Evolutionary conservation across 2,329 filamentous ascomycete genomes (phyloP), one percentile per base, ranked within the genome.

Genomic region (Exserohilum turcica): DNA sequence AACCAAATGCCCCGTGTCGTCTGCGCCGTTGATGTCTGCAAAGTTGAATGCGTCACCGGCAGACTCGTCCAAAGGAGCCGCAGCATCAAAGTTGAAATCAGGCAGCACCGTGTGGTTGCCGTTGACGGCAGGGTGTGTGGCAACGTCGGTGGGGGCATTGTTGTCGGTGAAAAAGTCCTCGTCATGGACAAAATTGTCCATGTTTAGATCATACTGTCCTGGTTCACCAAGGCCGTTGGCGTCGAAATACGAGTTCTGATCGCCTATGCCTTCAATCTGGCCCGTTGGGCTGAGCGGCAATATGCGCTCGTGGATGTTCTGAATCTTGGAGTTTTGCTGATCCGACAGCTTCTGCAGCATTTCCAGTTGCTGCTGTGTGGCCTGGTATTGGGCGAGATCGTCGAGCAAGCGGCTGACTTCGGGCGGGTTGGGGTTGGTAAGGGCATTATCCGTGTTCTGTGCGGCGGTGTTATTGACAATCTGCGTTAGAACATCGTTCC

Each of bases 211-310:
- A 21, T 71, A 75, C 13, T 70, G 65, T 0, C 67, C 71, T 1
- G 72, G 69, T 6, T 74, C 72, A 8, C 73, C 71, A 2, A 81
- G 70, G 12, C 56, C 60, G 2, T 53, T 52, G 13, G 71, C 71
- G 27, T 68, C 71, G 43, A 76, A 76, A 32, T 77, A 74, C 5
- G 61, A 64, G 32, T 38, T 38, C 7, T 43, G 36, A 0, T 70
- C 67, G 3, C 54, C 47, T 5, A 94, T 73, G 4, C 90, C 90
- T 1, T 91, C 89, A 31, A 96, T 90, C 13, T 84, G 83, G 4
- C 91, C 91, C 0, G 85, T 90, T 0, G 92, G 92, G 65, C 88
- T 92, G 10, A 96, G 80, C 0, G 92, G 92, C 6, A 89, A 87
- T 6, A 97, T 81, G 13, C 91, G 78, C 49, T 85, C 86, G 45